Evolutionary conservation across 2,329 filamentous ascomycete species (phyloP).

Genomic region (Verticillium tricorpus): DNA sequence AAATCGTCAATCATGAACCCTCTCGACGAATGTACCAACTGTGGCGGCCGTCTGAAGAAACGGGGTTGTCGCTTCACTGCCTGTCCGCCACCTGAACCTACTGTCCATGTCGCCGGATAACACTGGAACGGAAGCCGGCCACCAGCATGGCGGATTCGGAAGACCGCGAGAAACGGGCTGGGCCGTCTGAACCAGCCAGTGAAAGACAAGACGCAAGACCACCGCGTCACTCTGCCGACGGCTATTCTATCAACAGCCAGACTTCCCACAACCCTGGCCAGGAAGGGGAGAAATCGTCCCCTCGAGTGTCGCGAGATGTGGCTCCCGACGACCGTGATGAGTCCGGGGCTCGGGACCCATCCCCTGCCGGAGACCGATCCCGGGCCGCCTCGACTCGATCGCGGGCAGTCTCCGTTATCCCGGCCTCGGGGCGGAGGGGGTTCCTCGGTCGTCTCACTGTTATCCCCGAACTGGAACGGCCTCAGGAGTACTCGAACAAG

Average conservation of each 20-base stretch:
- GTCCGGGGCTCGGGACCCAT: not conserved
- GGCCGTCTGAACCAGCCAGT: not conserved
- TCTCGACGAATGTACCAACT: not conserved
- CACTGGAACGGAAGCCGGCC: not conserved
- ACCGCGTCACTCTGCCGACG: not conserved
- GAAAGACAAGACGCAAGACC: not conserved
- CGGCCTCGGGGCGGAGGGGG: conserved; percentile 56
- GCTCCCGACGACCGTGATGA: not conserved
- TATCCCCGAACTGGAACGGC: conserved; percentile 73
- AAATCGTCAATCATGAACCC: not conserved
- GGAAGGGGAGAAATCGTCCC: not conserved
- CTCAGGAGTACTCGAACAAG: conserved; percentile 65
- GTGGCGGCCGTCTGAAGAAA: not conserved
- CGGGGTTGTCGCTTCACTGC: not conserved
- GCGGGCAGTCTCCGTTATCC: conserved; percentile 32
- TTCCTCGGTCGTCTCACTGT: conserved; percentile 66
- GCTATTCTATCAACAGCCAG: not conserved
- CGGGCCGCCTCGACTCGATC: conserved; percentile 35
- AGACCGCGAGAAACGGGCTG: not conserved
- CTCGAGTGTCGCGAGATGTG: not conserved
- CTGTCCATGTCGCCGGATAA: not conserved
- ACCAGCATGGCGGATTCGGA: not conserved
- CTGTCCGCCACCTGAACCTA: not conserved
- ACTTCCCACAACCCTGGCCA: not conserved
- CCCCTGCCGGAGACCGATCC: conserved; percentile 19